A percentile compares a stretch with the other conserved stretches of the same genome.
These are phyloP conservation scores for Yamadazyma conglobata DNA, from an alignment of 1,139 yeast species.

Conservation along the genomic window DNA sequence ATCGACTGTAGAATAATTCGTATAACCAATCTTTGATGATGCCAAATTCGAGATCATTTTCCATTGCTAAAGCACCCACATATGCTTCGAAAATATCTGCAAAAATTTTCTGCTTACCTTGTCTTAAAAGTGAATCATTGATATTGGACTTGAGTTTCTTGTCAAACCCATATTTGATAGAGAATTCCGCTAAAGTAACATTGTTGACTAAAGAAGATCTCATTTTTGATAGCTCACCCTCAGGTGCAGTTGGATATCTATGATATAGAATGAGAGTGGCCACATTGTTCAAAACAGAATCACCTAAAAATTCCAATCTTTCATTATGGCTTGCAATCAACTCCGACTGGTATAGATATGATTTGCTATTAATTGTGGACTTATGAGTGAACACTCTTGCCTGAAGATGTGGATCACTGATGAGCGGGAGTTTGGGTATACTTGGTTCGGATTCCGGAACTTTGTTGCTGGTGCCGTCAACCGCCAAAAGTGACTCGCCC, in stretches of 20 bases:
- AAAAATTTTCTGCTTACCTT: conserved; percentile 50
- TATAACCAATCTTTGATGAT: conserved; percentile 60
- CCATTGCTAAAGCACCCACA: conserved; percentile 76
- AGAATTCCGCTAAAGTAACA: conserved; percentile 66
- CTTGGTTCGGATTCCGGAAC: too few relatives aligned
- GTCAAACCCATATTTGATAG: conserved; percentile 68
- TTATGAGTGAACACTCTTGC: conserved; percentile 81
- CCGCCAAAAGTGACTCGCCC: too few relatives aligned
- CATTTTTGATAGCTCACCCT: conserved; percentile 75
- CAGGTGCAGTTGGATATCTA: conserved; percentile 66
- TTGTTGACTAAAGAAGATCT: conserved; percentile 76
- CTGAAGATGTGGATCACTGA: conserved; percentile 54
- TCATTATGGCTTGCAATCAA: conserved; percentile 73
- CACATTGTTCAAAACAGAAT: conserved; percentile 73
- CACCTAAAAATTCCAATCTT: conserved; percentile 90
- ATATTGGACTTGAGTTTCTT: conserved; percentile 50
- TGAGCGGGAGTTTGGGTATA: conserved; percentile 69
- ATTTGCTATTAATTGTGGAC: conserved; percentile 61
- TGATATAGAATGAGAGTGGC: conserved; percentile 67
- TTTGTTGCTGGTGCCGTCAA: too few relatives aligned
- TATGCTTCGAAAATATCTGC: conserved; percentile 91
- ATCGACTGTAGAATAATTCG: conserved; percentile 39
- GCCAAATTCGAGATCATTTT: conserved; percentile 44
- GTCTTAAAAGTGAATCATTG: conserved; percentile 30
- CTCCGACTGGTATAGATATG: conserved; percentile 55